Evolutionary conservation across 495 filamentous ascomycete genomes (phyloP).

Genomic region (Copromyces sp.): DNA sequence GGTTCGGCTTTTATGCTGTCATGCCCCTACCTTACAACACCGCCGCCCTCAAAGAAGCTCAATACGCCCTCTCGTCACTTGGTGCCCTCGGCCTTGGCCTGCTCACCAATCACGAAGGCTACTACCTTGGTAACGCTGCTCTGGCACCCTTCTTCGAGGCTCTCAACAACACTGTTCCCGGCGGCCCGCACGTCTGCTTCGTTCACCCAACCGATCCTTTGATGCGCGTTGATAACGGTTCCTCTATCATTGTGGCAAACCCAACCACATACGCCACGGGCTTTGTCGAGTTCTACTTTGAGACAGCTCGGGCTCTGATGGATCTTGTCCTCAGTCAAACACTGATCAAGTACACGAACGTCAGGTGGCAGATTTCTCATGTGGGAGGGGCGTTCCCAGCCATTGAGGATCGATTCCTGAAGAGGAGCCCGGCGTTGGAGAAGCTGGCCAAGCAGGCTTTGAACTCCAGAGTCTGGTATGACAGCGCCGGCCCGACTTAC

Average conservation of each 20-base stretch:
- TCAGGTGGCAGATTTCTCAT: not conserved
- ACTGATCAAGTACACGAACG: slow-evolving; percentile 3
- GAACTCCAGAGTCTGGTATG: slow-evolving; percentile 3
- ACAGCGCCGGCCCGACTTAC: slow-evolving; percentile 3
- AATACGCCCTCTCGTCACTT: not conserved
- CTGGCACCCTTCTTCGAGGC: slow-evolving; percentile 2
- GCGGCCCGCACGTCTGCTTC: not conserved
- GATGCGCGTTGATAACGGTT: not conserved
- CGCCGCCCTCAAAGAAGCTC: not conserved
- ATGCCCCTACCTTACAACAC: slow-evolving; percentile 2
- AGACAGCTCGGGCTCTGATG: slow-evolving; percentile 4
- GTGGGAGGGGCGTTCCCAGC: not conserved
- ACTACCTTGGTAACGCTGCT: slow-evolving; percentile 2
- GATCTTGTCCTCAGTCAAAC: slow-evolving; percentile 1
- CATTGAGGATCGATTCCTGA: not conserved
- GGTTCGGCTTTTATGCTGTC: slow-evolving; percentile 2
- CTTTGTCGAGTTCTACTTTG: slow-evolving; percentile 2
- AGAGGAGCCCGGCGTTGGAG: not conserved
- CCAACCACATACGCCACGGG: not conserved
- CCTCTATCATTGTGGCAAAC: not conserved
- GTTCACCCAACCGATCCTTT: not conserved
- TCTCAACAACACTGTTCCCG: not conserved
- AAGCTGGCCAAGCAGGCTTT: not conserved
- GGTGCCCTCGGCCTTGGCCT: slow-evolving; percentile 1
- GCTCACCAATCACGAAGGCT: slow-evolving; percentile 3